Base-by-base conservation (phyloP, 2,329 filamentous ascomycete genomes). In the Trichoderma sp. region DNA sequence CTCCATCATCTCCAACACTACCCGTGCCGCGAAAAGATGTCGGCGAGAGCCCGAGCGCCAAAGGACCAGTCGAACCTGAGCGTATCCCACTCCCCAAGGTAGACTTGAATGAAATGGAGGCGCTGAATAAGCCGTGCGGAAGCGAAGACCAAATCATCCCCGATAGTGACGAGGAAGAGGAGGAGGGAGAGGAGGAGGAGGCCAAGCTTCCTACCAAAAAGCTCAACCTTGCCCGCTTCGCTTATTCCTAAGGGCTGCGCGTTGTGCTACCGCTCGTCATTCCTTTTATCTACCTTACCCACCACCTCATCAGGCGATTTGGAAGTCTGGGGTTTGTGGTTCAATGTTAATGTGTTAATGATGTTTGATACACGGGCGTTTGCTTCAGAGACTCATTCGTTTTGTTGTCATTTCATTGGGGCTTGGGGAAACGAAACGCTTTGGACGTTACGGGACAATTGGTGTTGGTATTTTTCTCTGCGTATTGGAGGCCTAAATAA, bases 121-220 rank as follows among this genome's bases (percentile, higher is more conserved):
- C 85, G 2, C 77, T 89, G 55, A 86, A 88, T 74, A 77, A 75
- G 67, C 72, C 81, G 17, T 77, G 77, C 64, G 88, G 88, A 15
- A 90, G 88, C 75, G 88, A 90, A 76, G 88, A 90, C 71, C 82
- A 87, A 69, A 84, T 90, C 73, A 78, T 86, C 15, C 84, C 85
- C 30, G 86, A 86, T 76, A 88, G 86, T 73, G 85, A 86, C 72
- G 84, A 75, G 20, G 85, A 86, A 69, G 81, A 86, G 70, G 81
- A 59, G 17, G 55, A 82, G 20, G 84, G 85, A 8, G 77, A 78
- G 7, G 84, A 85, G 8, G 28, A 78, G 5, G 77, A 78, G 11
- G 83, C 77, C 2, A 78, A 79, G 3, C 73, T 73, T 8, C 75
- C 75, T 1, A 74, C 79, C 7, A 80, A 74, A 63, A 82, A 81